phyloP scores from a whole-genome alignment of 192 early-diverging fungal species.

The Umbelopsis isabellina region DNA sequence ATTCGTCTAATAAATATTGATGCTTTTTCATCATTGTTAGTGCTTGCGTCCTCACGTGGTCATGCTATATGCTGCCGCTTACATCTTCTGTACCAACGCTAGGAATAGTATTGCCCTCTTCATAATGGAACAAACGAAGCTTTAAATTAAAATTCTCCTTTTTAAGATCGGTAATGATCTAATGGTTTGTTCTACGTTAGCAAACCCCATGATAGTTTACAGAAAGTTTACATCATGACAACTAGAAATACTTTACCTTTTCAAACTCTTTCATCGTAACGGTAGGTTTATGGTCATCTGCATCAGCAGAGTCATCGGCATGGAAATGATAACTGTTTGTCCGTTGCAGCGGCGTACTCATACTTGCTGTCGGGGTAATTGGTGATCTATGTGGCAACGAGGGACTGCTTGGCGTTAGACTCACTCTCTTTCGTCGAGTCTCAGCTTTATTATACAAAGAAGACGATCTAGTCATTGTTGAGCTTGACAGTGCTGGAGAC shows the following conservation, averaged over 20 bases:
- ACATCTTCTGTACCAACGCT: background rate
- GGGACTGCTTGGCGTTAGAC: background rate
- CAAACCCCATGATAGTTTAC: background rate
- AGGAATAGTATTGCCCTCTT: conserved; percentile 1
- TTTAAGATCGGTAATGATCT: conserved; percentile 33
- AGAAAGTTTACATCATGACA: background rate
- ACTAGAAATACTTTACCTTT: background rate
- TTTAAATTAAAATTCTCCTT: conserved; percentile 37
- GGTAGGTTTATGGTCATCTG: background rate
- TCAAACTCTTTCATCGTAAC: conserved; percentile 16
- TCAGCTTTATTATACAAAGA: background rate
- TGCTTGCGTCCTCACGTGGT: no score
- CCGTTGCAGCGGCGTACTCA: background rate
- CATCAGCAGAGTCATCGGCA: background rate
- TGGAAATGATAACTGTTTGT: background rate
- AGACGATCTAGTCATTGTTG: background rate
- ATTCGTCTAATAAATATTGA: background rate
- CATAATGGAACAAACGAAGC: conserved; percentile 29
- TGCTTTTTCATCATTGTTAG: background rate
- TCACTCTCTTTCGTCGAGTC: background rate
- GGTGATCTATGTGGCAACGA: background rate
- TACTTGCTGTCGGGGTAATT: background rate
- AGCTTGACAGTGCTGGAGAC: background rate
- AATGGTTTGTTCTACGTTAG: background rate
- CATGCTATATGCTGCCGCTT: background rate